Percentiles rank a stretch among this genome's conserved stretches.
phyloP scores from a whole-genome alignment of 129 eudicot genomes.

The Mikania micrantha region DNA sequence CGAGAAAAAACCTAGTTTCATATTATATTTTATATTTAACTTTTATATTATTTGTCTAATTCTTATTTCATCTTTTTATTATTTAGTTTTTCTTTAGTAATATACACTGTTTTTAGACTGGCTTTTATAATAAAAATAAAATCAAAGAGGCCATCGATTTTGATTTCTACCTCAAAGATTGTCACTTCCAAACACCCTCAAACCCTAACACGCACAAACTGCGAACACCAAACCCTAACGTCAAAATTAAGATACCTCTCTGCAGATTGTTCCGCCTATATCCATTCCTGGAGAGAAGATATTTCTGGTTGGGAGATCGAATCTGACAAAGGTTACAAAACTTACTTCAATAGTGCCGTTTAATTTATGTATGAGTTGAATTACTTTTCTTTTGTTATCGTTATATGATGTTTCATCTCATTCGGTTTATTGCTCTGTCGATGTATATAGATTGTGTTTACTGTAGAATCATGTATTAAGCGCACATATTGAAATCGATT shows the following conservation, averaged over 20 bases:
- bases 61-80: too few species aligned
- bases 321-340: constrained; percentile 10
- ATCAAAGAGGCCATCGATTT: too few species aligned
- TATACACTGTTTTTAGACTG: too few species aligned
- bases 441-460: neutral
- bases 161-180: neutral
- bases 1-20: too few species aligned
- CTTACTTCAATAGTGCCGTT: neutral
- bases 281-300: neutral
- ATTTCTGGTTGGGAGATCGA: constrained; percentile 11
- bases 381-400: neutral
- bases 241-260: neutral
- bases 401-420: neutral
- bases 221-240: constrained; percentile 3
- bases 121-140: too few species aligned
- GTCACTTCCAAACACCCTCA: neutral
- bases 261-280: too few species aligned
- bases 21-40: too few species aligned
- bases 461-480: neutral
- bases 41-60: too few species aligned
- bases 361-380: neutral
- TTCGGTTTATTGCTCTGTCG: neutral
- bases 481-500: neutral
- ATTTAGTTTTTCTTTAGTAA: too few species aligned
- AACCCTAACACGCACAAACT: constrained; percentile 10